Evolutionary conservation across 2,329 filamentous ascomycete genomes (phyloP).

Genomic region (Sporothrix pseudoabietina): DNA sequence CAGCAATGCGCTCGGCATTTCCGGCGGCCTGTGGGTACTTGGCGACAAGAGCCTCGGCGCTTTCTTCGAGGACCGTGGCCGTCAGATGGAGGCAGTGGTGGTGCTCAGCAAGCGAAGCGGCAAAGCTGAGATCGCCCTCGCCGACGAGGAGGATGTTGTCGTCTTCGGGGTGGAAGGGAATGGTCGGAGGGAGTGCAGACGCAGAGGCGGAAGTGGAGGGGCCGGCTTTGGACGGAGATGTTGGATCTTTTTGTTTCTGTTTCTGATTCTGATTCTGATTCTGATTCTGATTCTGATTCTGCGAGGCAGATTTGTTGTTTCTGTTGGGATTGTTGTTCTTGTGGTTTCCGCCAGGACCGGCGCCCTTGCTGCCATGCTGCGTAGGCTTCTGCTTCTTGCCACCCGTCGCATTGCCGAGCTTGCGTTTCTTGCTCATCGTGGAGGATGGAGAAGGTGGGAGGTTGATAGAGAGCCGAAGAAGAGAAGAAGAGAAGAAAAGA

Average conservation of each 20-base stretch:
- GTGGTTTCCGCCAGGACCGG: not conserved
- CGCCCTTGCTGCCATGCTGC: conserved; percentile 24
- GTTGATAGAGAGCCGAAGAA: not conserved
- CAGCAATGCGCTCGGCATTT: conserved; percentile 58
- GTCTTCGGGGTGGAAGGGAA: conserved; percentile 68
- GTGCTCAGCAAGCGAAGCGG: conserved; percentile 64
- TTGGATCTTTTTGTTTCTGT: not conserved
- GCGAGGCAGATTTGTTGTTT: conserved; percentile 9
- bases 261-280: not conserved
- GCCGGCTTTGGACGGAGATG: not conserved
- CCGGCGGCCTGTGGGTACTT: conserved; percentile 74
- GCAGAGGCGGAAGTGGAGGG: not conserved
- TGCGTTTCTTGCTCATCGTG: conserved; percentile 49
- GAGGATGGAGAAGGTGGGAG: not conserved
- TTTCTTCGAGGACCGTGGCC: conserved; percentile 68
- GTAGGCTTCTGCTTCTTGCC: conserved; percentile 28
- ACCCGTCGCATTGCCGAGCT: conserved; percentile 39
- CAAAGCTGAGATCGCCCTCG: conserved; percentile 80
- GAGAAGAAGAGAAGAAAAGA: not conserved
- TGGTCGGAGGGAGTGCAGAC: conserved; percentile 51
- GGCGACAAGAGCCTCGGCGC: conserved; percentile 57
- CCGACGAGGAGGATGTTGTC: conserved; percentile 75
- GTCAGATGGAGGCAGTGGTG: conserved; percentile 68
- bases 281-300: not conserved
- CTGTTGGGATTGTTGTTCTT: conserved; percentile 30